Evolutionary conservation across 768 basidiomycete species (phyloP).

Genomic region (Mycena vulgaris): DNA sequence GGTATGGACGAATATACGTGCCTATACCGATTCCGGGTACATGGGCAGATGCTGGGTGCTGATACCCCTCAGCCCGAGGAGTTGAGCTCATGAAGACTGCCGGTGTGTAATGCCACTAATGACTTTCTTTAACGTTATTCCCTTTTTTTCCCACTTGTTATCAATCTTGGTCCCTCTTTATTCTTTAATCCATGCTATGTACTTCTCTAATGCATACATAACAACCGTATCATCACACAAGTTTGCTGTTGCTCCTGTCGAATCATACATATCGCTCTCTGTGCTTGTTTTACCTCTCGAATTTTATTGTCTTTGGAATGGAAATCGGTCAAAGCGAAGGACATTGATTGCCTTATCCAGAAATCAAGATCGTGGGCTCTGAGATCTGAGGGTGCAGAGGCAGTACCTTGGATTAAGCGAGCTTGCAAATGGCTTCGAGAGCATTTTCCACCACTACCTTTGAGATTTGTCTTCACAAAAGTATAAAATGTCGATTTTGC

Average conservation of each 20-base stretch:
- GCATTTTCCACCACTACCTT: no score
- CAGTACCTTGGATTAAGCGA: no score
- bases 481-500: no score
- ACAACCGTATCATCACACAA: constrained; percentile 21
- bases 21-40: constrained; percentile 88
- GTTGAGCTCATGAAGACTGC: constrained; percentile 28
- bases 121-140: constrained; percentile 39
- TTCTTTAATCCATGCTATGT: constrained; percentile 38
- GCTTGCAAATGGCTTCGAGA: no score
- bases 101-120: constrained; percentile 32
- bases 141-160: constrained; percentile 26
- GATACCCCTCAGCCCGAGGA: constrained; percentile 55
- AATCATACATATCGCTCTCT: constrained; percentile 26
- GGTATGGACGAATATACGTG: constrained; percentile 89
- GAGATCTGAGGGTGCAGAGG: no score
- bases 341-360: background rate
- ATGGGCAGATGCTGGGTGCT: constrained; percentile 71
- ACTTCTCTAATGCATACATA: constrained; percentile 29
- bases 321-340: background rate
- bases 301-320: constrained; percentile 8
- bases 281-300: constrained; percentile 23
- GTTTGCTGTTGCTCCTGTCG: no score
- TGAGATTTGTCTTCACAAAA: no score
- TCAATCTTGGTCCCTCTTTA: constrained; percentile 27
- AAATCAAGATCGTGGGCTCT: no score